Percentiles rank a stretch among this genome's conserved stretches.
Evolutionary conservation across 805 yeast genomes (phyloP).

Genomic region (Suhomyces sp.): DNA sequence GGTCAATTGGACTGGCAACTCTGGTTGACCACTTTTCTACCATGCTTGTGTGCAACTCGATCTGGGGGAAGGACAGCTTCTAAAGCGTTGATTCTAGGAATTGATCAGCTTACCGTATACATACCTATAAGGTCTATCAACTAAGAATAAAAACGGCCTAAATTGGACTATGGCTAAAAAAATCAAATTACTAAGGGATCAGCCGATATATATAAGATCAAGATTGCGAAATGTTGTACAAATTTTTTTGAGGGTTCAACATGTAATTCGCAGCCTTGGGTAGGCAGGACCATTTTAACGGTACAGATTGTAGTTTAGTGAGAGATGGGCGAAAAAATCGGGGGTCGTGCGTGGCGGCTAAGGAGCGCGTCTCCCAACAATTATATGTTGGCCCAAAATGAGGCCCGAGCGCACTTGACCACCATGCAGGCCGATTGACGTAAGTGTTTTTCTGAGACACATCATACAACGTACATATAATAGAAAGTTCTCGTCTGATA

Average conservation of each 20-base stretch:
- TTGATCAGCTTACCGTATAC: neutral
- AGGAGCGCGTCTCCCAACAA: conserved; percentile 11
- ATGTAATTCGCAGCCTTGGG: conserved; percentile 1
- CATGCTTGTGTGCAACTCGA: neutral
- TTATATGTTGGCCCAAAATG: conserved; percentile 15
- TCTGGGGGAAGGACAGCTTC: neutral
- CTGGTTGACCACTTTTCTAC: neutral
- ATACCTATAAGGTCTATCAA: neutral
- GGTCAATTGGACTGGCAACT: neutral
- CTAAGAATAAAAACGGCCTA: neutral
- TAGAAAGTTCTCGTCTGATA: neutral
- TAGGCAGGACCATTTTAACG: neutral
- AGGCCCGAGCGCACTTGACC: neutral
- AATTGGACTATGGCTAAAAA: neutral
- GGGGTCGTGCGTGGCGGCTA: neutral
- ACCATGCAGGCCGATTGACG: conserved; percentile 4
- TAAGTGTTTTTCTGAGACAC: neutral
- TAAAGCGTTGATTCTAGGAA: neutral
- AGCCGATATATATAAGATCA: neutral
- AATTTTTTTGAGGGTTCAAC: neutral
- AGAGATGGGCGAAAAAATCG: neutral
- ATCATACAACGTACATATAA: neutral
- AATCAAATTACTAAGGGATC: neutral
- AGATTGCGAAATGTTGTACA: neutral
- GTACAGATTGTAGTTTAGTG: neutral